A percentile compares a stretch with the other conserved stretches of the same genome.
phyloP scores from a whole-genome alignment of 2,329 filamentous ascomycete species.

The Lachnellula occidentalis region DNA sequence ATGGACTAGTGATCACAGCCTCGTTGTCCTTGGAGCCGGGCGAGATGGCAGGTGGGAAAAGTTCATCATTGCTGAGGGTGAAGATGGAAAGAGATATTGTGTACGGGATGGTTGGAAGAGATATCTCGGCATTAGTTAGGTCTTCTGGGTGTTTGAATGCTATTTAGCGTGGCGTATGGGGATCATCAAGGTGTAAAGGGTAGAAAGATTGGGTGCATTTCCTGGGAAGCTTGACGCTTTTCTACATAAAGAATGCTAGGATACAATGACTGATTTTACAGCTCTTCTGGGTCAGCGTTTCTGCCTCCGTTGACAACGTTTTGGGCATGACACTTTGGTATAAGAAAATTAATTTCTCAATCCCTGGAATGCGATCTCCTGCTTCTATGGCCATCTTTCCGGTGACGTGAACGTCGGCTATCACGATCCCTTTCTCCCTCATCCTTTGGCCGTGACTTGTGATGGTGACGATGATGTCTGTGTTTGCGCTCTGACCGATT shows the following conservation, averaged over 20 bases:
- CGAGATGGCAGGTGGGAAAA: slow-evolving; percentile 83
- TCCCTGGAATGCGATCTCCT: slow-evolving; percentile 17
- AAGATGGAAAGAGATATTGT: slow-evolving; percentile 62
- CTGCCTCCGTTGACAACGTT: neutral
- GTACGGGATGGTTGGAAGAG: slow-evolving; percentile 76
- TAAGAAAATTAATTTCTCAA: neutral
- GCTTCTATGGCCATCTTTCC: slow-evolving; percentile 14
- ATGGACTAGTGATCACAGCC: slow-evolving; percentile 69
- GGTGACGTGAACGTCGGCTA: slow-evolving; percentile 11
- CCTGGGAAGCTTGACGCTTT: too few relatives aligned
- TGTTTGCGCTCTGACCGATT: slow-evolving; percentile 20
- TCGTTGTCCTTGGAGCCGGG: slow-evolving; percentile 75
- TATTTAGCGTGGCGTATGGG: slow-evolving; percentile 24
- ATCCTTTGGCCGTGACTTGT: slow-evolving; percentile 18
- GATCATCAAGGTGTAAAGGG: neutral
- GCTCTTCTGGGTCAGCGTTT: too few relatives aligned
- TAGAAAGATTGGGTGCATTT: too few relatives aligned
- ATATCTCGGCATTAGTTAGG: slow-evolving; percentile 50
- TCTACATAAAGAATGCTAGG: too few relatives aligned
- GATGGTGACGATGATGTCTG: slow-evolving; percentile 22
- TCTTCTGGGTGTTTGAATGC: slow-evolving; percentile 1
- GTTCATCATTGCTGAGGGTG: slow-evolving; percentile 64
- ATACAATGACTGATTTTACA: too few relatives aligned
- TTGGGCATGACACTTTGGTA: neutral
- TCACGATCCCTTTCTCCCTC: slow-evolving; percentile 7